Conservation (phyloP, 169 alveolate genomes). For the Ichthyophthirius multifiliis region DNA sequence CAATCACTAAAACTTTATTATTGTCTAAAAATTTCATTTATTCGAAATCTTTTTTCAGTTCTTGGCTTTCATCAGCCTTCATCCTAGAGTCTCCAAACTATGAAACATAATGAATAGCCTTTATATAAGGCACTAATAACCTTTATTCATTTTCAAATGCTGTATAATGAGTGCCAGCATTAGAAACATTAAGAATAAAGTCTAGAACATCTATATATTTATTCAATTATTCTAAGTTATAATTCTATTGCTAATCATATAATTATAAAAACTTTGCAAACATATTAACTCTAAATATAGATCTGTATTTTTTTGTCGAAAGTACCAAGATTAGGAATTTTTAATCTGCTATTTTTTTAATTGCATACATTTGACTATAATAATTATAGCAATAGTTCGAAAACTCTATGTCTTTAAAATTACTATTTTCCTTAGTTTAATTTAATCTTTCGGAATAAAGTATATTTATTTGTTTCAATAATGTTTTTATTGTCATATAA, state of each 20-base stretch:
- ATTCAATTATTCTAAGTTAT: constrained; percentile 23
- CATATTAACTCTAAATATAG: constrained; percentile 11
- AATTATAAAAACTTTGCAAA: constrained; percentile 34
- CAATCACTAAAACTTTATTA: background rate
- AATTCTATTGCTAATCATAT: constrained; percentile 20
- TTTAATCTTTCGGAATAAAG: constrained; percentile 23
- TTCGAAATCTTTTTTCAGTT: constrained; percentile 28
- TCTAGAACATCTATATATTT: constrained; percentile 31
- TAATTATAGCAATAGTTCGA: constrained; percentile 18
- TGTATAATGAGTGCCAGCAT: background rate
- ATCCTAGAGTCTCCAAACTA: constrained; percentile 30
- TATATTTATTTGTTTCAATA: constrained; percentile 21
- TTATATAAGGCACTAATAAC: constrained; percentile 25
- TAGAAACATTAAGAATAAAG: constrained; percentile 6
- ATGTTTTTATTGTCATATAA: constrained; percentile 26
- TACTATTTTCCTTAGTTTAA: constrained; percentile 7
- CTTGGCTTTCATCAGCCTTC: constrained; percentile 26
- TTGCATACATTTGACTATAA: constrained; percentile 15
- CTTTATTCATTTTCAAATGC: background rate
- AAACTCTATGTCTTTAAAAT: constrained; percentile 1
- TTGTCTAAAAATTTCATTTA: constrained; percentile 20
- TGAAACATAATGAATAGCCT: constrained; percentile 11
- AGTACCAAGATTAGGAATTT: constrained; percentile 26
- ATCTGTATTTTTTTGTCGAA: constrained; percentile 28
- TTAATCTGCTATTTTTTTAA: constrained; percentile 38